Evolutionary conservation across 352 stramenopile genomes (phyloP).

Genomic region (Phytophthora sp.): DNA sequence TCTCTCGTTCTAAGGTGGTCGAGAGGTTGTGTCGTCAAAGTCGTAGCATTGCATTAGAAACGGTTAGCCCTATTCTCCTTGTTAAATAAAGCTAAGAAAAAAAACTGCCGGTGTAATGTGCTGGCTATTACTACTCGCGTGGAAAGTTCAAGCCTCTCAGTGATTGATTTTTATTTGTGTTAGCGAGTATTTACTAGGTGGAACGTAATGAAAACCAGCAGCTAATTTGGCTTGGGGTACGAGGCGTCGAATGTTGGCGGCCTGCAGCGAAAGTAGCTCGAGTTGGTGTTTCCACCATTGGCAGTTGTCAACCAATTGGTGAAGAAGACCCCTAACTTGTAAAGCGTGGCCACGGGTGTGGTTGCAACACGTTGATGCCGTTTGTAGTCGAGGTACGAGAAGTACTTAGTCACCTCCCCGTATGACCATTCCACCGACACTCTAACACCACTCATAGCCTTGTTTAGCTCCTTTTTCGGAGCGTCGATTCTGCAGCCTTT

Average conservation of each 20-base stretch:
- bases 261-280: constrained; percentile 8
- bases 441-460: background rate
- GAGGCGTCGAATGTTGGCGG: constrained; percentile 13
- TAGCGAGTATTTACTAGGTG: no score
- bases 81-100: no score
- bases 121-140: no score
- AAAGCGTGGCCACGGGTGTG: constrained; percentile 3
- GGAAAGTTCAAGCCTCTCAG: no score
- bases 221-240: no score
- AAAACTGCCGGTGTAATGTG: no score
- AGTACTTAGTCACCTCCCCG: constrained; percentile 7
- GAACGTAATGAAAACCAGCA: no score
- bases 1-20: no score
- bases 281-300: constrained; percentile 18
- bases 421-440: constrained; percentile 2
- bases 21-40: no score
- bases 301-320: constrained; percentile 13
- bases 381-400: constrained; percentile 14
- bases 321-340: constrained; percentile 16
- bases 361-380: constrained; percentile 11
- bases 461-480: background rate
- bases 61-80: no score
- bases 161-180: no score
- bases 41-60: no score
- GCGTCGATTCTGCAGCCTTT: background rate